phyloP scores from a whole-genome alignment of 192 early-diverging fungal genomes.

The Jimgerdemannia lactiflua region DNA sequence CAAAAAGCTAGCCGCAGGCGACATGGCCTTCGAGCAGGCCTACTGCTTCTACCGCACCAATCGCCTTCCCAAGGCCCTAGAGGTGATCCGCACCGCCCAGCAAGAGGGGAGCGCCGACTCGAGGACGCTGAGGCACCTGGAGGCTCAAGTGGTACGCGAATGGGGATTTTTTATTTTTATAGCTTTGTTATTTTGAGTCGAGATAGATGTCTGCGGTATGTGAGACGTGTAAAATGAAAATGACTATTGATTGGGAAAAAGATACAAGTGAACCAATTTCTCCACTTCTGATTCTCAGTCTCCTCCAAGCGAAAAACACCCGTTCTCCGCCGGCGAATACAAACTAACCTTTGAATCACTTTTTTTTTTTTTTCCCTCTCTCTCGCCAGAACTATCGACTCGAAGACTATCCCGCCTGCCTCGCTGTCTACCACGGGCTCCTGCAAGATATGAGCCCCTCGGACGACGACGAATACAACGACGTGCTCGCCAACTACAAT shows the following conservation, averaged over 20 bases:
- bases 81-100: conserved; percentile 30
- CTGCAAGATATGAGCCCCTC: conserved; percentile 36
- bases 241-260: neutral
- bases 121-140: conserved; percentile 47
- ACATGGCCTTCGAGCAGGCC: conserved; percentile 51
- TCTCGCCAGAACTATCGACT: conserved; percentile 45
- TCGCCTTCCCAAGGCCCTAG: conserved; percentile 44
- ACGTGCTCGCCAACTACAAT: conserved; percentile 49
- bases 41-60: conserved; percentile 69
- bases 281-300: conserved; percentile 2
- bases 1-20: conserved; percentile 33
- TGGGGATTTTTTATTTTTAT: neutral
- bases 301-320: neutral
- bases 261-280: neutral
- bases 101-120: conserved; percentile 14
- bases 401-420: conserved; percentile 48
- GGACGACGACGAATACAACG: conserved; percentile 38
- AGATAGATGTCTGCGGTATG: too few relatives aligned
- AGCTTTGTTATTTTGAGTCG: neutral
- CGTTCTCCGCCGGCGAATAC: neutral
- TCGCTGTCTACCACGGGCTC: conserved; percentile 39
- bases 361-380: neutral
- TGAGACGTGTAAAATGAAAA: neutral
- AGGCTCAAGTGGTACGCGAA: conserved; percentile 63
- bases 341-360: neutral